Evolutionary conservation across 2,329 filamentous ascomycete species (phyloP).

Genomic region (Hansfordia pulvinata): DNA sequence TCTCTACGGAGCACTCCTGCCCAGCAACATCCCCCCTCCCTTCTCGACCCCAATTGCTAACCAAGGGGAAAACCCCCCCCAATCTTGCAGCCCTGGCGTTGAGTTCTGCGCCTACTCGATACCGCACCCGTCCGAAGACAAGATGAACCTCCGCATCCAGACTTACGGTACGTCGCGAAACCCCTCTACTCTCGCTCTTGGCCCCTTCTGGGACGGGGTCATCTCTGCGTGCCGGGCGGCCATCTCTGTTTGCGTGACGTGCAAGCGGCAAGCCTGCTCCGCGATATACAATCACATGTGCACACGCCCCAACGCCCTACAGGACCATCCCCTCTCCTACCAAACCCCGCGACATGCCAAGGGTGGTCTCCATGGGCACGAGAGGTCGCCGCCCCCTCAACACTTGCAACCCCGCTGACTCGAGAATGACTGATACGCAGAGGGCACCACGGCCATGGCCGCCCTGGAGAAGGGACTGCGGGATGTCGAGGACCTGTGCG

Average conservation of each 20-base stretch:
- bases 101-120: constrained; percentile 98
- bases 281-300: too few relatives aligned
- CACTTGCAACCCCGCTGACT: too few relatives aligned
- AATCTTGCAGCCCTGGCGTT: constrained; percentile 68
- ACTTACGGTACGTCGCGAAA: constrained; percentile 62
- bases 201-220: too few relatives aligned
- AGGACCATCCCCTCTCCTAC: background rate
- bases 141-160: constrained; percentile 96
- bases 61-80: too few relatives aligned
- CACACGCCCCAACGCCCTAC: too few relatives aligned
- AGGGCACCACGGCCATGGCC: constrained; percentile 66
- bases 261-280: background rate
- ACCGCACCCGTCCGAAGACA: constrained; percentile 85
- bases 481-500: constrained; percentile 83
- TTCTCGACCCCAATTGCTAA: too few relatives aligned
- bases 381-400: too few relatives aligned
- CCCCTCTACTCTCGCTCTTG: background rate
- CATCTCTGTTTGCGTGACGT: too few relatives aligned
- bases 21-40: too few relatives aligned
- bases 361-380: too few relatives aligned
- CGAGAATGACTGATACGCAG: constrained; percentile 27
- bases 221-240: background rate
- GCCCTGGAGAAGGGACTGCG: constrained; percentile 82
- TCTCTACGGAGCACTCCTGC: background rate
- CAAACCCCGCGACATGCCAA: constrained; percentile 6